Percentiles rank a stretch among this genome's conserved stretches.
phyloP scores from a whole-genome alignment of 2,329 filamentous ascomycete genomes.

The Trichoderma koningii region DNA sequence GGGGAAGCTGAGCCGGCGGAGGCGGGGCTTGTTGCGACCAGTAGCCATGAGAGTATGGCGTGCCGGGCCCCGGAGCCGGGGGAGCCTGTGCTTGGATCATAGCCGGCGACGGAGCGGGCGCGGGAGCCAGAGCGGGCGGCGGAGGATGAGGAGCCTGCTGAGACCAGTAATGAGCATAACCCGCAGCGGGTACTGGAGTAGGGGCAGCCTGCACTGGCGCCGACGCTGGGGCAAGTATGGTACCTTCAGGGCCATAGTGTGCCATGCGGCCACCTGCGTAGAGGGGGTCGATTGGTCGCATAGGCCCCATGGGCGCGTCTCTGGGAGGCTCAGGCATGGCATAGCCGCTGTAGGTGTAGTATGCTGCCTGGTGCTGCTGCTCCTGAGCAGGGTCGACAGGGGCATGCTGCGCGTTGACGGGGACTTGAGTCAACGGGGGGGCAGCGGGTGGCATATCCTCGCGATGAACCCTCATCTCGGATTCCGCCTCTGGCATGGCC shows the following conservation, averaged over 20 bases:
- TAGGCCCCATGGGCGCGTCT: slow-evolving; percentile 36
- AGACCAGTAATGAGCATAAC: slow-evolving; percentile 42
- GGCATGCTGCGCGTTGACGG: slow-evolving; percentile 33
- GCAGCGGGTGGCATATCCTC: slow-evolving; percentile 33
- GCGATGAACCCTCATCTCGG: slow-evolving; percentile 32
- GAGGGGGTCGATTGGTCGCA: slow-evolving; percentile 39
- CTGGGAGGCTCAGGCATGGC: slow-evolving; percentile 35
- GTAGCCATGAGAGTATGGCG: slow-evolving; percentile 36
- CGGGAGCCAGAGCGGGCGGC: slow-evolving; percentile 34
- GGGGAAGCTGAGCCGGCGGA: slow-evolving; percentile 29
- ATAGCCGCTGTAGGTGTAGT: slow-evolving; percentile 38
- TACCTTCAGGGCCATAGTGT: slow-evolving; percentile 36
- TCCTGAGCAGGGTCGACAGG: slow-evolving; percentile 28
- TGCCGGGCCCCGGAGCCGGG: too few relatives aligned
- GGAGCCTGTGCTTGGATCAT: too few relatives aligned
- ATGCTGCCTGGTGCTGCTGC: slow-evolving; percentile 32
- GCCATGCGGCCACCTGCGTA: slow-evolving; percentile 40
- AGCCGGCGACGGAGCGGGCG: neutral
- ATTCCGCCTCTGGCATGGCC: slow-evolving; percentile 20
- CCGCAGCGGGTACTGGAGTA: slow-evolving; percentile 21
- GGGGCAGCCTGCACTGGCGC: slow-evolving; percentile 23
- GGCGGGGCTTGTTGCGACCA: slow-evolving; percentile 40
- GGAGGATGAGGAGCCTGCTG: slow-evolving; percentile 36
- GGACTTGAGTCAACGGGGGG: slow-evolving; percentile 29
- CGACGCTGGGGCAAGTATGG: slow-evolving; percentile 28